phyloP scores from a whole-genome alignment of 2,329 filamentous ascomycete genomes.

The Pyricularia sp. region DNA sequence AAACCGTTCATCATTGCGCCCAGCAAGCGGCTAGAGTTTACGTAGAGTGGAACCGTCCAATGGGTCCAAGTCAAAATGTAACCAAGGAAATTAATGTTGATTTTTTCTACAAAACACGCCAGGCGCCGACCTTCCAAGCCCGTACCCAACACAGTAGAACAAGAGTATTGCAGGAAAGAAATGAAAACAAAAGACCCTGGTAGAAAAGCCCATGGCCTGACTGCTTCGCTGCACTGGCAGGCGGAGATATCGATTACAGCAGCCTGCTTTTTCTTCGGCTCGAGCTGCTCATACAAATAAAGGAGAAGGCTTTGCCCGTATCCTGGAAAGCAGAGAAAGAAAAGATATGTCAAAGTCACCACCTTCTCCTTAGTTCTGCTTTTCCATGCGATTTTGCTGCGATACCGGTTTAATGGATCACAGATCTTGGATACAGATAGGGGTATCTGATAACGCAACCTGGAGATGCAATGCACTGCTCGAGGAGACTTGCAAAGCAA shows the following conservation, averaged over 20 bases:
- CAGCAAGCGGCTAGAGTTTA: background rate
- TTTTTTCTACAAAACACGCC: slow-evolving; percentile 3
- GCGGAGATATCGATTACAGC: background rate
- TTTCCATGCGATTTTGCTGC: background rate
- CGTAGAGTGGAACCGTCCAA: background rate
- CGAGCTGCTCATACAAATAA: background rate
- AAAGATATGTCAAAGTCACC: background rate
- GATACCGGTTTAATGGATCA: background rate
- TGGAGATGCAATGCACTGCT: background rate
- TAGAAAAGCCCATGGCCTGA: background rate
- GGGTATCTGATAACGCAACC: background rate
- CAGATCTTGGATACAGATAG: background rate
- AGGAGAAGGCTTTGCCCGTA: slow-evolving; percentile 4
- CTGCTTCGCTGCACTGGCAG: background rate
- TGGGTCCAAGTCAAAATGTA: background rate
- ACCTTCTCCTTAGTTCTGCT: background rate
- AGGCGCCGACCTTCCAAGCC: slow-evolving; percentile 1
- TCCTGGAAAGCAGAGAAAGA: slow-evolving; percentile 1
- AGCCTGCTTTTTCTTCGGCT: background rate
- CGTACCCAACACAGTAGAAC: background rate
- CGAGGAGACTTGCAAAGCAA: background rate
- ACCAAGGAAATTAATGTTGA: background rate
- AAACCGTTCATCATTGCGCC: background rate
- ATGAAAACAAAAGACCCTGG: background rate
- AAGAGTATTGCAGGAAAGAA: background rate